Percentiles rank a stretch among this genome's conserved stretches.
phyloP scores from a whole-genome alignment of 1,284 basidiomycete species.

The Fomitopsis betulina region DNA sequence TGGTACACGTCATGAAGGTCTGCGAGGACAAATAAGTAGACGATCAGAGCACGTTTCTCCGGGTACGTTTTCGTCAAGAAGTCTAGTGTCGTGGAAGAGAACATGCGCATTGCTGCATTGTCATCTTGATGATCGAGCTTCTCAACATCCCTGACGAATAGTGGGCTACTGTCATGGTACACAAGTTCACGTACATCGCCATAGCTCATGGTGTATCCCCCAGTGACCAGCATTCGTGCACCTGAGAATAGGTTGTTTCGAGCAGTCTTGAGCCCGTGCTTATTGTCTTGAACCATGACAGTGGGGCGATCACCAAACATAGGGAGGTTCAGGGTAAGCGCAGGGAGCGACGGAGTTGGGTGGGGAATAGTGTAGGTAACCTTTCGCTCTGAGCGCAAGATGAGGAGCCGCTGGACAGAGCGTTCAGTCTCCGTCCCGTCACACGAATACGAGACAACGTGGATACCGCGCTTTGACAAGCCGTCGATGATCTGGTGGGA shows the following conservation, averaged over 20 bases:
- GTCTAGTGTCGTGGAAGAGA: slow-evolving; percentile 16
- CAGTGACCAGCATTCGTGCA: slow-evolving; percentile 19
- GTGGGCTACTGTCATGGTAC: slow-evolving; percentile 4
- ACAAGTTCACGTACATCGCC: slow-evolving; percentile 2
- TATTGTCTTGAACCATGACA: slow-evolving; percentile 26
- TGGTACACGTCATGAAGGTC: slow-evolving; percentile 23
- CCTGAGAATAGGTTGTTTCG: slow-evolving; percentile 28
- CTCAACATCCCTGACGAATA: slow-evolving; percentile 33
- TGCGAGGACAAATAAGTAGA: slow-evolving; percentile 23
- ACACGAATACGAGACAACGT: slow-evolving; percentile 11
- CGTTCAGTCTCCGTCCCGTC: slow-evolving; percentile 22
- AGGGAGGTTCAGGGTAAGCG: too few species aligned
- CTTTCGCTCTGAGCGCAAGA: too few species aligned
- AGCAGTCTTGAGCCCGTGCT: slow-evolving; percentile 27
- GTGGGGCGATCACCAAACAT: slow-evolving; percentile 14
- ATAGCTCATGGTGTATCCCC: slow-evolving; percentile 11
- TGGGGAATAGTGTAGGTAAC: neutral
- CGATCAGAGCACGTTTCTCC: slow-evolving; percentile 9
- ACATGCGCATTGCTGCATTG: slow-evolving; percentile 30
- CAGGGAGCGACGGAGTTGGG: slow-evolving; percentile 1
- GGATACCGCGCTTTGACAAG: neutral
- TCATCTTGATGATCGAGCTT: slow-evolving; percentile 38
- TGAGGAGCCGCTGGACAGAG: slow-evolving; percentile 10
- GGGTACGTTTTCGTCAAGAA: slow-evolving; percentile 8
- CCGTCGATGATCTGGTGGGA: neutral